These are phyloP conservation scores for Sparassis latifolia DNA, from an alignment of 1,284 basidiomycete species.

Conservation along the genomic window DNA sequence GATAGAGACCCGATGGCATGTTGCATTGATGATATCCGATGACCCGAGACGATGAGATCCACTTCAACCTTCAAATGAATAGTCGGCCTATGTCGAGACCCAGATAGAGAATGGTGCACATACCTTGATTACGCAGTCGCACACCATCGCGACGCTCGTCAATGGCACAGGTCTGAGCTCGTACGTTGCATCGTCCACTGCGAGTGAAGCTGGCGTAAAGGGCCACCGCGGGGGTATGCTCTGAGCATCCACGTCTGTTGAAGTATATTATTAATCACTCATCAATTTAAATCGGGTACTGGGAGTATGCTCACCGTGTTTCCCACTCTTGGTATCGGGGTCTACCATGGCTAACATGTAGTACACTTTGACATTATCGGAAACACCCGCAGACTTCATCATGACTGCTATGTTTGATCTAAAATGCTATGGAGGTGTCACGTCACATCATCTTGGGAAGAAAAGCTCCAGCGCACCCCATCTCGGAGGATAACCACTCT, in stretches of 20 bases:
- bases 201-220: constrained; percentile 41
- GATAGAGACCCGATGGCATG: constrained; percentile 45
- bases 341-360: constrained; percentile 75
- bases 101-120: neutral
- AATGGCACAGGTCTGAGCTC: constrained; percentile 66
- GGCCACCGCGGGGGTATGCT: constrained; percentile 76
- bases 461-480: constrained; percentile 47
- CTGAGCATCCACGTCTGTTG: constrained; percentile 53
- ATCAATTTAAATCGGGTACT: neutral
- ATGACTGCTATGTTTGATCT: constrained; percentile 70
- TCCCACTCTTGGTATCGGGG: constrained; percentile 49
- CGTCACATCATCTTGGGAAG: neutral
- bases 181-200: constrained; percentile 54
- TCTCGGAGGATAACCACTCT: constrained; percentile 84
- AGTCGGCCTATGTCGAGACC: neutral
- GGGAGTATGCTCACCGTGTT: constrained; percentile 38
- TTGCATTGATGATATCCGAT: constrained; percentile 58
- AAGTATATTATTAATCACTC: neutral
- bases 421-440: constrained; percentile 59
- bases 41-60: constrained; percentile 58
- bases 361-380: constrained; percentile 52
- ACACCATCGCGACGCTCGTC: constrained; percentile 76
- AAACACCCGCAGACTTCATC: constrained; percentile 53
- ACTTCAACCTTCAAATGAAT: constrained; percentile 54
- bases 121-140: constrained; percentile 69